These are phyloP conservation scores for Aphanomyces stellatus DNA, from an alignment of 352 stramenopile species.

Conservation along the genomic window DNA sequence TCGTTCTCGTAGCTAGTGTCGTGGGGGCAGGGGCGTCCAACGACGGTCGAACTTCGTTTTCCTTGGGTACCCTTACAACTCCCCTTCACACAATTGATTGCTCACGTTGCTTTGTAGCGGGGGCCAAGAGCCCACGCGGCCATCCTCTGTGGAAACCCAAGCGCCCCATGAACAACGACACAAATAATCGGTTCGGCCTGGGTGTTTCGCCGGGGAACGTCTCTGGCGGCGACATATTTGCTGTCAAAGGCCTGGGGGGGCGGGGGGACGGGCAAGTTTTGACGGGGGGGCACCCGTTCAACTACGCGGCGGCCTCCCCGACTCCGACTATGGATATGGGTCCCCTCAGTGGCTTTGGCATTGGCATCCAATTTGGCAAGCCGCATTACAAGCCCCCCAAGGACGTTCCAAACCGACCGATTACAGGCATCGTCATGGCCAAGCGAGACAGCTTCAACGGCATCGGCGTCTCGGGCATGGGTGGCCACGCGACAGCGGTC, in stretches of 20 bases:
- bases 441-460: neutral
- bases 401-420: neutral
- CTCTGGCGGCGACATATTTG: neutral
- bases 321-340: neutral
- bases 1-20: too few relatives aligned
- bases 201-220: neutral
- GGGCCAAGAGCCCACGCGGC: neutral
- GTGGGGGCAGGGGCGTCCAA: too few relatives aligned
- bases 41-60: too few relatives aligned
- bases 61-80: too few relatives aligned
- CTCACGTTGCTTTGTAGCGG: too few relatives aligned
- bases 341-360: neutral
- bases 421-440: neutral
- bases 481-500: too few relatives aligned
- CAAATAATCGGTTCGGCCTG: neutral
- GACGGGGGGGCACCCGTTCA: neutral
- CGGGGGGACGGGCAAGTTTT: neutral
- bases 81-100: too few relatives aligned
- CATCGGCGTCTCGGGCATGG: too few relatives aligned
- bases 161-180: neutral
- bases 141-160: neutral
- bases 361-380: neutral
- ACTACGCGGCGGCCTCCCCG: neutral
- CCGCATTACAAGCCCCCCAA: neutral
- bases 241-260: slow-evolving; percentile 10